These are phyloP conservation scores for Diplodia intermedia DNA, from an alignment of 2,329 filamentous ascomycete species.

Conservation along the genomic window DNA sequence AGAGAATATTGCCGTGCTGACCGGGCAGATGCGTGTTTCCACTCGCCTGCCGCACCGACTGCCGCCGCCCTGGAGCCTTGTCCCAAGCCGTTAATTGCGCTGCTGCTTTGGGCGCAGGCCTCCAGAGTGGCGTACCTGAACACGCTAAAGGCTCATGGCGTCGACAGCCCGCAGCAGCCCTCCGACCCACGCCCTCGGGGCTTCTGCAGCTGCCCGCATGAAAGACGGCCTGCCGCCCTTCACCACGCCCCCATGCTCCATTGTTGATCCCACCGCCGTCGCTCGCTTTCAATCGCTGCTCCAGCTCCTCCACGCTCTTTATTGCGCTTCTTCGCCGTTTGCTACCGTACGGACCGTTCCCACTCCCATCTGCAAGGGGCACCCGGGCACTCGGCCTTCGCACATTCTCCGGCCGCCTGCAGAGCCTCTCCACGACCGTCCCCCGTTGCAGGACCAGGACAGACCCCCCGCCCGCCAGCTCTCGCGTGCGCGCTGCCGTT, in stretches of 20 bases:
- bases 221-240: conserved; percentile 20
- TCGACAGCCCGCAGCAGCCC: conserved; percentile 10
- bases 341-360: not conserved
- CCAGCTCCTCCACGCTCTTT: conserved; percentile 15
- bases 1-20: conserved; percentile 8
- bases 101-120: conserved; percentile 16
- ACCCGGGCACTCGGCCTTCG: conserved; percentile 16
- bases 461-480: not conserved
- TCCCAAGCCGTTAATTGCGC: conserved; percentile 26
- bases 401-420: conserved; percentile 9
- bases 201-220: conserved; percentile 19
- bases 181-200: conserved; percentile 10
- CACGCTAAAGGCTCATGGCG: conserved; percentile 20
- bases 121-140: conserved; percentile 16
- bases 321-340: conserved; percentile 8
- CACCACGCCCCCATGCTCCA: not conserved
- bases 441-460: not conserved
- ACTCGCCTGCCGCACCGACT: conserved; percentile 23
- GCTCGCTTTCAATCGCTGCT: conserved; percentile 10
- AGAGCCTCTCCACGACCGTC: not conserved
- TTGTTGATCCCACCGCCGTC: conserved; percentile 12
- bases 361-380: conserved; percentile 19
- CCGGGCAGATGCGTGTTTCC: conserved; percentile 19
- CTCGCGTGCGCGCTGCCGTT: not conserved
- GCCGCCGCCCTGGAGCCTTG: conserved; percentile 1